Conservation (phyloP, 2,329 filamentous ascomycete species). For the Fusarium napiforme region DNA sequence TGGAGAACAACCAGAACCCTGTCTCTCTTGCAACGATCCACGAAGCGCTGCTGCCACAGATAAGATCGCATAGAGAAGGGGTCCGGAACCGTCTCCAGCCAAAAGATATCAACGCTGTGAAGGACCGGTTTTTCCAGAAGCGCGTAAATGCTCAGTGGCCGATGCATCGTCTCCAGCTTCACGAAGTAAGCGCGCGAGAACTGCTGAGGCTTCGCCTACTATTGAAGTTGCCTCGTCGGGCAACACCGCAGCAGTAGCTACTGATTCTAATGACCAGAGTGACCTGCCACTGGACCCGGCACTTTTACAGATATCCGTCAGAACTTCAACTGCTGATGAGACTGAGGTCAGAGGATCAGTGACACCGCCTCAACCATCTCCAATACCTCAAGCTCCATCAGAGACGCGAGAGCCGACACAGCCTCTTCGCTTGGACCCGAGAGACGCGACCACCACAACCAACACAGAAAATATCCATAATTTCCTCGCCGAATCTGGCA, state of each 20-base stretch:
- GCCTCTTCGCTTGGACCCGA: background rate
- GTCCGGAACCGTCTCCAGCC: background rate
- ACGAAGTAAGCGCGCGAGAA: background rate
- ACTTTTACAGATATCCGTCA: background rate
- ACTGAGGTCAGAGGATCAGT: background rate
- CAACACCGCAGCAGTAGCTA: background rate
- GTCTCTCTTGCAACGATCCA: background rate
- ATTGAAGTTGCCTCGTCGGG: background rate
- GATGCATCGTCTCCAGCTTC: background rate
- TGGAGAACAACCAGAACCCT: background rate
- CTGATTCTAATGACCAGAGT: background rate
- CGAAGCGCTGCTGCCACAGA: background rate
- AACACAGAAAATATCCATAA: background rate
- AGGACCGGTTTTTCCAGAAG: background rate
- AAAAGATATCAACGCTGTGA: background rate
- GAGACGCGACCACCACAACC: background rate
- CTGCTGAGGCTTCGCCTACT: background rate
- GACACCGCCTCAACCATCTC: background rate
- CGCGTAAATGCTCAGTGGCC: background rate
- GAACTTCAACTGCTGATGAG: background rate
- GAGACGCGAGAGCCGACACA: background rate
- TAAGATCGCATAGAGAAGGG: background rate
- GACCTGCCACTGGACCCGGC: background rate
- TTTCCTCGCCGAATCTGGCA: background rate
- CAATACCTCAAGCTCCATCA: background rate